Percentiles rank a stretch among this genome's conserved stretches.
These are phyloP conservation scores for Mycena capillaripes DNA, from an alignment of 768 basidiomycete genomes.

Conservation along the genomic window DNA sequence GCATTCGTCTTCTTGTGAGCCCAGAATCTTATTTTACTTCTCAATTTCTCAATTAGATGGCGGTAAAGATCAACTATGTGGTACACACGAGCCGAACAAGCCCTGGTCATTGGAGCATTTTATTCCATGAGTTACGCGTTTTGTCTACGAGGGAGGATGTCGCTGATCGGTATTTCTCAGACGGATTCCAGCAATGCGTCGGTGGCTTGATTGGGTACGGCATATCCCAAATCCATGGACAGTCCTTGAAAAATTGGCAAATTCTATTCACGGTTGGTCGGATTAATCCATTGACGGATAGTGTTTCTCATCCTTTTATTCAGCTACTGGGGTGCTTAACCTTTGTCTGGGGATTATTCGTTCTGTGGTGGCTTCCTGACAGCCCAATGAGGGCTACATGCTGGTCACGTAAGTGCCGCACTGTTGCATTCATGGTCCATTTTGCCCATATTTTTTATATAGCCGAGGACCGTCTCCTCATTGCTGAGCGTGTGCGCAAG, in stretches of 20 bases:
- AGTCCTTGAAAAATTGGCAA: constrained; percentile 64
- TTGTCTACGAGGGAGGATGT: too few species aligned
- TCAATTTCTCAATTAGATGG: background rate
- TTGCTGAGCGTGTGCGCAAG: constrained; percentile 65
- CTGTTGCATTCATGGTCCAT: background rate
- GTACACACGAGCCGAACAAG: constrained; percentile 66
- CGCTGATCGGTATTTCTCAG: too few species aligned
- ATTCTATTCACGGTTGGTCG: constrained; percentile 55
- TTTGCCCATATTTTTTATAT: background rate
- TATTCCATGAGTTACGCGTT: constrained; percentile 62
- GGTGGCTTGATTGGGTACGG: constrained; percentile 63
- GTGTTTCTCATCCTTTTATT: constrained; percentile 28
- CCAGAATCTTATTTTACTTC: background rate
- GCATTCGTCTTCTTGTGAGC: constrained; percentile 60
- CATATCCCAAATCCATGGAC: constrained; percentile 58
- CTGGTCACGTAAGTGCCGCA: constrained; percentile 49
- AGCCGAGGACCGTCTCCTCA: constrained; percentile 59
- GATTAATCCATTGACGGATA: background rate
- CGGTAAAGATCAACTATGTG: constrained; percentile 61
- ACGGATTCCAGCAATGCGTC: too few species aligned
- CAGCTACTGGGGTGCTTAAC: constrained; percentile 61
- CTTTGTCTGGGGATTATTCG: constrained; percentile 62
- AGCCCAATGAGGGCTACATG: constrained; percentile 63
- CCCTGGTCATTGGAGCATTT: constrained; percentile 59
- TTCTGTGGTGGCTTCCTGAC: constrained; percentile 65